Conservation (phyloP, 2,329 filamentous ascomycete species). For the Colletotrichum eremochloae region DNA sequence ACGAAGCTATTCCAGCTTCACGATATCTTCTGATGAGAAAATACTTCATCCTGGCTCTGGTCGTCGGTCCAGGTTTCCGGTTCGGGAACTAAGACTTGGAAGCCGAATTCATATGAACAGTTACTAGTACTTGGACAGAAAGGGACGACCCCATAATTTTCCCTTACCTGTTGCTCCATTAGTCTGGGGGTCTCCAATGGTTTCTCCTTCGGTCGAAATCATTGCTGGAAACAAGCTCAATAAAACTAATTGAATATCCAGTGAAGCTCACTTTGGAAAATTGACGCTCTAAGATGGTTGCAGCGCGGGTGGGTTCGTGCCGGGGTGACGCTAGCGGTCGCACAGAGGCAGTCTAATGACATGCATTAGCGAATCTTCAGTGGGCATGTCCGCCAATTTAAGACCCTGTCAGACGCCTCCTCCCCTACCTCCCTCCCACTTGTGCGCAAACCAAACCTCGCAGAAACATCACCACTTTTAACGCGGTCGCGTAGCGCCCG, state of each 20-base stretch:
- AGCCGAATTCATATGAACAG: neutral
- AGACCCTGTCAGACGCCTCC: neutral
- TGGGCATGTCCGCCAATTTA: conserved; percentile 6
- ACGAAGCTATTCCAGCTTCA: no score
- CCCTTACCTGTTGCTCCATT: neutral
- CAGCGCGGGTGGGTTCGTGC: neutral
- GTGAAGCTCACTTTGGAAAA: neutral
- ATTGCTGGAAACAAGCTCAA: neutral
- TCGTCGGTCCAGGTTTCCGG: neutral
- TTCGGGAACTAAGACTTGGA: neutral
- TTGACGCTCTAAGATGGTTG: neutral
- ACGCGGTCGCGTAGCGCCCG: conserved; percentile 13
- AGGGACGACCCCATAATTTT: neutral
- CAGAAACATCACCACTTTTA: conserved; percentile 21
- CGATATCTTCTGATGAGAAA: no score
- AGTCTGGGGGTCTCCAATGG: neutral
- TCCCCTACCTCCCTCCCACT: neutral
- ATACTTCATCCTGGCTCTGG: neutral
- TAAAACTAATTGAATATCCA: neutral
- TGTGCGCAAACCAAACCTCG: neutral
- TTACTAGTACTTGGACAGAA: neutral
- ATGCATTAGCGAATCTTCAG: conserved; percentile 18
- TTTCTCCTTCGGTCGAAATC: neutral
- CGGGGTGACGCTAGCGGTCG: neutral
- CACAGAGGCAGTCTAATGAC: neutral